Evolutionary conservation across 768 basidiomycete genomes (phyloP).

Genomic region (Hirschioporus abietinus): DNA sequence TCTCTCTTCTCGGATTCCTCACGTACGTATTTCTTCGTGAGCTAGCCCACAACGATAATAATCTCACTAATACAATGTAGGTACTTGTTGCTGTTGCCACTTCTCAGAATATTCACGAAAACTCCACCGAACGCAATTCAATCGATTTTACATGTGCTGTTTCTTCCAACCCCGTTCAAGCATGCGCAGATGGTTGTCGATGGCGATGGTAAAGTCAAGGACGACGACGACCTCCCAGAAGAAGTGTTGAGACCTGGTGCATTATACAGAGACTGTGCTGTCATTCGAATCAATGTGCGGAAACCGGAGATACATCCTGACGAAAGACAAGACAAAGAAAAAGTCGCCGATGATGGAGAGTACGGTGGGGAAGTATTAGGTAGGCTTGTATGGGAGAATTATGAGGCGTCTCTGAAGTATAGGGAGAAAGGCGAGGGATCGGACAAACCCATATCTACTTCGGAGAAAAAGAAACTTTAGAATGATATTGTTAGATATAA

Average conservation of each 20-base stretch:
- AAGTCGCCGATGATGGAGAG: conserved; percentile 52
- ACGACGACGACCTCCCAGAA: conserved; percentile 28
- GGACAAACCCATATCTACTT: neutral
- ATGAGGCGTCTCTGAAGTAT: conserved; percentile 57
- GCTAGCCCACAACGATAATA: neutral
- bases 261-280: conserved; percentile 71
- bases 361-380: conserved; percentile 67
- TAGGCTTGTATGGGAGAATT: conserved; percentile 70
- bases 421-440: conserved; percentile 45
- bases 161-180: conserved; percentile 78
- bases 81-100: conserved; percentile 61
- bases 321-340: neutral
- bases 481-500: neutral
- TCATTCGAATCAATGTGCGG: conserved; percentile 41
- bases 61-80: conserved; percentile 29
- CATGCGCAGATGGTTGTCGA: conserved; percentile 19
- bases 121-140: conserved; percentile 61
- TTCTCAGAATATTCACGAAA: conserved; percentile 67
- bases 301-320: conserved; percentile 3
- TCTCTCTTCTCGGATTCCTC: conserved; percentile 38
- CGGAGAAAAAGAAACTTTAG: neutral
- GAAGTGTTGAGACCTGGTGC: conserved; percentile 77
- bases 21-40: conserved; percentile 36
- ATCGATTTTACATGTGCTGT: conserved; percentile 74
- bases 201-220: conserved; percentile 8